Conservation (phyloP, 2,329 filamentous ascomycete genomes). For the Nothopassalora personata region DNA sequence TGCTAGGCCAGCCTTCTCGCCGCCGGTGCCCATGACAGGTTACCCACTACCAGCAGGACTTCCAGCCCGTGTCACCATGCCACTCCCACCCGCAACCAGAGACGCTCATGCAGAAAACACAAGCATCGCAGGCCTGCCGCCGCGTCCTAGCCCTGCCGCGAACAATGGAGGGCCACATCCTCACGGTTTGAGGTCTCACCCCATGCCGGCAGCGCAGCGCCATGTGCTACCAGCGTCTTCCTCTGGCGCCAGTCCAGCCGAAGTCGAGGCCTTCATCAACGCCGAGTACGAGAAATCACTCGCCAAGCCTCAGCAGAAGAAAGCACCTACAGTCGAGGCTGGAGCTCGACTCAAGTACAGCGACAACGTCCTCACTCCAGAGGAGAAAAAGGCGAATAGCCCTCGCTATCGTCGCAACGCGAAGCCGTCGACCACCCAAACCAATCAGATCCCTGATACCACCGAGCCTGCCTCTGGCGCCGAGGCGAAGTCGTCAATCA, state of each 20-base stretch:
- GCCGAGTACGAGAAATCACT: neutral
- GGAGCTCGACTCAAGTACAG: neutral
- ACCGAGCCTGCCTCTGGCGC: neutral
- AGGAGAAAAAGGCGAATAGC: conserved; percentile 5
- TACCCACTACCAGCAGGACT: neutral
- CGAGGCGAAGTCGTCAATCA: neutral
- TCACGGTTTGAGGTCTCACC: no score
- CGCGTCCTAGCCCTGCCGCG: neutral
- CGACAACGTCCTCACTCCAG: conserved; percentile 1
- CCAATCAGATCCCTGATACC: no score
- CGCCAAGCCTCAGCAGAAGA: neutral
- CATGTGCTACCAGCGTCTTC: no score
- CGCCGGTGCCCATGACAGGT: neutral
- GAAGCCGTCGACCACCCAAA: neutral
- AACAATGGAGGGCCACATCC: neutral
- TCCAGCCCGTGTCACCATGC: neutral
- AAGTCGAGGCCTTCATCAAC: neutral
- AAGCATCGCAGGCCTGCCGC: neutral
- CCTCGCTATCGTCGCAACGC: neutral
- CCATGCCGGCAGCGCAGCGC: no score
- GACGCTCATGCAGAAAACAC: neutral
- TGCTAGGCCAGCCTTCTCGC: neutral
- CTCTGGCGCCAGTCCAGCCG: neutral
- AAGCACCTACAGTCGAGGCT: neutral
- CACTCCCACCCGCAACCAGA: neutral